Base-by-base conservation (phyloP, 257 asterid genomes). In the Vinca minor region DNA sequence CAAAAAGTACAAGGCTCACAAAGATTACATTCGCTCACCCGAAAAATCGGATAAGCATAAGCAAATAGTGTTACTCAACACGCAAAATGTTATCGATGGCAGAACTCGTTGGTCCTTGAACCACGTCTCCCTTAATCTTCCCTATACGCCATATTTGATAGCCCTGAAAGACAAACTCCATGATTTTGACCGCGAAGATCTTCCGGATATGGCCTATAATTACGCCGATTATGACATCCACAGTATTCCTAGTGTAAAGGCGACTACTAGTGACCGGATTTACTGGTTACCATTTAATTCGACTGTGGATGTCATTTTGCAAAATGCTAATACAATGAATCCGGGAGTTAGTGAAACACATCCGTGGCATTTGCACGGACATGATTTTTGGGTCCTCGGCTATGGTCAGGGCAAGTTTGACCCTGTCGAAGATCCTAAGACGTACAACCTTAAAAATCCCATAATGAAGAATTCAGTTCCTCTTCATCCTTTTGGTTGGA, bases 361-460 rank as follows among this genome's bases (percentile, higher is more conserved):
- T 77, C 96, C 96, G 8, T 84, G 96, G 96, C 96, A 88, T 73
- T 75, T 88, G 0, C 96, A 88, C 34, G 96, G 96, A 11, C 96
- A 88, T 8, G 95, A 89, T 35, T 89, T 89, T 35, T 89, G 96
- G 96, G 94, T 89, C 0, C 1, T 89, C 74, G 96, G 91, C 0
- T 74, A 89, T n/a, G 95, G 94, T 1, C 11, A 32, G n/a, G 96
- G 91, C 0, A 89, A 83, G 75, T 89, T 83, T 13, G 71, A 86
- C 31, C 9, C 0, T 29, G 14, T 63, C 0, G 75, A n/a, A 5
- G 91, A 86, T 58, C 76, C 89, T 2, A 54, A 42, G 4, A 79
- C 61, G 5, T 89, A 77, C 71, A 86, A 89, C 46, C 65, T 86
- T 79, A 82, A 76, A 46, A 63, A 86, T 53, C 95, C 95, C 5